Conservation (phyloP, 345 rosid species). For the Heritiera fomes region DNA sequence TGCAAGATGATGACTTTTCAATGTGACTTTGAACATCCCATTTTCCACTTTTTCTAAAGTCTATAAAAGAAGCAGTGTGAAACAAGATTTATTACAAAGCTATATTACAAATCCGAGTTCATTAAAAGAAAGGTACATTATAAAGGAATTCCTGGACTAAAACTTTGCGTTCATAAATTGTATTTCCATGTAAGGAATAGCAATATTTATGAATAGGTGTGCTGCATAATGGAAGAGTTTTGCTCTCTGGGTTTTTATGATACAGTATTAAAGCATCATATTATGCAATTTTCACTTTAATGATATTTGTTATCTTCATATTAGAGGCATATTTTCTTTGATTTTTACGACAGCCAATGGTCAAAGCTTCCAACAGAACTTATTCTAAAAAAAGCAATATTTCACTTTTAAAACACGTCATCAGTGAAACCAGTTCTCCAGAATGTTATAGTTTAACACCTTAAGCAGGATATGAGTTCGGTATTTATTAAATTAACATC, state of each 20-base stretch:
- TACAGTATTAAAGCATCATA: neutral
- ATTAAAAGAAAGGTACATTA: slow-evolving; percentile 7
- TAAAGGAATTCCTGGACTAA: neutral
- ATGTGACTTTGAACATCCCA: slow-evolving; percentile 63
- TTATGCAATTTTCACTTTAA: neutral
- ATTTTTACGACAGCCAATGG: neutral
- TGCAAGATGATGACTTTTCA: slow-evolving; percentile 67
- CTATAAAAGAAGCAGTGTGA: slow-evolving; percentile 42
- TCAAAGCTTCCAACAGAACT: neutral
- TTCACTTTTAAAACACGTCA: neutral
- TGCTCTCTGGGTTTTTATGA: neutral
- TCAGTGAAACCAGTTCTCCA: neutral
- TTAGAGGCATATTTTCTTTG: neutral
- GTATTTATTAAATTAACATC: neutral
- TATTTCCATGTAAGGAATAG: neutral
- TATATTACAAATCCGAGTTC: neutral
- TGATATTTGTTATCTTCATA: neutral
- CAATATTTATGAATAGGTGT: neutral
- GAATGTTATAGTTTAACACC: neutral
- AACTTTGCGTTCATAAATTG: neutral
- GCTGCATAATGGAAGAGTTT: neutral
- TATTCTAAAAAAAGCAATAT: neutral
- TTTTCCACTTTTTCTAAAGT: slow-evolving; percentile 63
- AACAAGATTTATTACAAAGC: neutral
- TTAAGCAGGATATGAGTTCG: neutral